Conservation (phyloP, 2,329 filamentous ascomycete species). For the Bisporella sp. region DNA sequence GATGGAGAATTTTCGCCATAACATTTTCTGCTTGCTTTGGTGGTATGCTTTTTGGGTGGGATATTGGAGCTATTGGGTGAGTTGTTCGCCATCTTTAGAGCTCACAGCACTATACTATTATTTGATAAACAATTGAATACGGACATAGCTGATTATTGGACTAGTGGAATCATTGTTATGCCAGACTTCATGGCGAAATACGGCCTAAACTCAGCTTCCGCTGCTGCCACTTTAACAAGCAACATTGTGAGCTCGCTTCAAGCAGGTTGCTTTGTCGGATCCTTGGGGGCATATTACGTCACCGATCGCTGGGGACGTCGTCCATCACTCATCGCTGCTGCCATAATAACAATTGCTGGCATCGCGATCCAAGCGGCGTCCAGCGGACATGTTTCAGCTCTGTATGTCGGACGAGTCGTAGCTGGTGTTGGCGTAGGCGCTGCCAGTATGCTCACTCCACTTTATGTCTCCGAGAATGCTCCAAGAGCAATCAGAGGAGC, state of each 20-base stretch:
- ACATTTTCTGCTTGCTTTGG: conserved; percentile 57
- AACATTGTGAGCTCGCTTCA: conserved; percentile 62
- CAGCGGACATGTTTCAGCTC: conserved; percentile 50
- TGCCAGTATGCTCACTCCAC: conserved; percentile 32
- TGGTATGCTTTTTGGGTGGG: conserved; percentile 55
- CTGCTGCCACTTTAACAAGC: conserved; percentile 47
- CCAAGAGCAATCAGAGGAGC: conserved; percentile 44
- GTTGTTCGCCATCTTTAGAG: conserved; percentile 33
- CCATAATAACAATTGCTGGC: conserved; percentile 51
- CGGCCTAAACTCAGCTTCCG: conserved; percentile 8
- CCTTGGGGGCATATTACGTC: conserved; percentile 39
- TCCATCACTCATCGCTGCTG: conserved; percentile 45
- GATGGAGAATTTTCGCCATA: conserved; percentile 27
- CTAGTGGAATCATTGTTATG: conserved; percentile 58
- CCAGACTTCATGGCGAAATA: conserved; percentile 48
- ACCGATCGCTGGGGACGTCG: conserved; percentile 29
- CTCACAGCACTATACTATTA: no score
- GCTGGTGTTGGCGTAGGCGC: conserved; percentile 42
- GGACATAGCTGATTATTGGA: no score
- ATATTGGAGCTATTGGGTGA: conserved; percentile 65
- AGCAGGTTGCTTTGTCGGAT: conserved; percentile 60
- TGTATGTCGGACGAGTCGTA: conserved; percentile 59
- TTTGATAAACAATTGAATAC: no score
- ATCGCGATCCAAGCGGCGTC: conserved; percentile 58
- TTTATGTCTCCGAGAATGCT: conserved; percentile 37